Evolutionary conservation across 345 rosid genomes (phyloP).

Genomic region (Brassica juncea): DNA sequence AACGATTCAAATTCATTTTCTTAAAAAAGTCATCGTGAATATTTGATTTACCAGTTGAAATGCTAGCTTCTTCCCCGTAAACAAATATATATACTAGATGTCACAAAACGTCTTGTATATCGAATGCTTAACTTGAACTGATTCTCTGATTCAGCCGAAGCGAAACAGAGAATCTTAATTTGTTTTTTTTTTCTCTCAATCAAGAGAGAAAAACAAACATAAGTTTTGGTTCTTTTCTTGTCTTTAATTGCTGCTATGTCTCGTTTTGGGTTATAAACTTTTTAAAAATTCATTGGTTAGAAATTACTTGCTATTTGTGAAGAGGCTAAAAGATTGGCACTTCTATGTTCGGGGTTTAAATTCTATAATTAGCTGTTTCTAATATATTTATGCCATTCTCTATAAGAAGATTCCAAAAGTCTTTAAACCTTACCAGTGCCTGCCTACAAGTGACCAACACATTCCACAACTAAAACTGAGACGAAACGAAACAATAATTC

Average conservation of each 20-base stretch:
- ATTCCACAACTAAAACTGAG: not conserved
- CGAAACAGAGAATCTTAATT: constrained; percentile 70
- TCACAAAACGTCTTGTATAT: constrained; percentile 11
- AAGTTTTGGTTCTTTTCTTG: not conserved
- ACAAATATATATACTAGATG: constrained; percentile 8
- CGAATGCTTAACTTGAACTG: constrained; percentile 18
- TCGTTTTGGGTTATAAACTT: constrained; percentile 18
- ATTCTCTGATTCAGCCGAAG: constrained; percentile 68
- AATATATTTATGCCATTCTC: not conserved
- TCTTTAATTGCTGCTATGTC: not conserved
- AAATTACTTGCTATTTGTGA: constrained; percentile 39
- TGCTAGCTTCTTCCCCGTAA: constrained; percentile 17
- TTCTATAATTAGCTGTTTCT: constrained; percentile 32
- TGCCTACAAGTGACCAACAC: not conserved
- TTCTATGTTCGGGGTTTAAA: constrained; percentile 7
- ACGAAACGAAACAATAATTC: not conserved
- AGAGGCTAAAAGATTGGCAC: constrained; percentile 28
- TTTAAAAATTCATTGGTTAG: not conserved
- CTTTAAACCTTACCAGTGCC: not conserved
- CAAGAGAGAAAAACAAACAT: constrained; percentile 30
- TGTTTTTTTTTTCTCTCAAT: not conserved
- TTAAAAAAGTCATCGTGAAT: not conserved
- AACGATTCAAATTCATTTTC: not conserved
- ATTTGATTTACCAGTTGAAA: constrained; percentile 12
- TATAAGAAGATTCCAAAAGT: constrained; percentile 4